Evolutionary conservation across 352 stramenopile genomes (phyloP).

Genomic region (Aphanomyces invadans): DNA sequence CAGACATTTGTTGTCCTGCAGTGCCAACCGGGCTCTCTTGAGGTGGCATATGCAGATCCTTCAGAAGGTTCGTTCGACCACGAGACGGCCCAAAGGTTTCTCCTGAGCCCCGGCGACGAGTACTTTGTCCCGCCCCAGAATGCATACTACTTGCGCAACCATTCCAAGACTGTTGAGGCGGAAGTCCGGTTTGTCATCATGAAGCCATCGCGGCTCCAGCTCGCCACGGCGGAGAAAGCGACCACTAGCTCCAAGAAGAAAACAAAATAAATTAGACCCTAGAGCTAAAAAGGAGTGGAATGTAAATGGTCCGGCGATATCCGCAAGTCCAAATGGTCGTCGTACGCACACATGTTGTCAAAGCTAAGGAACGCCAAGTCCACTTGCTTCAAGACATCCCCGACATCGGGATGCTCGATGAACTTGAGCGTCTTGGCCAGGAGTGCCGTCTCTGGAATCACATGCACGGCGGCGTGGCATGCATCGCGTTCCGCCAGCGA

Average conservation of each 20-base stretch:
- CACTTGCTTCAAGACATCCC: slow-evolving; percentile 79
- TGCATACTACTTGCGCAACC: slow-evolving; percentile 95
- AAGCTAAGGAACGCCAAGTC: slow-evolving; percentile 77
- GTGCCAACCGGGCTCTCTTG: slow-evolving; percentile 75
- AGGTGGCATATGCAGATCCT: slow-evolving; percentile 45
- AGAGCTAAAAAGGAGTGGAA: background rate
- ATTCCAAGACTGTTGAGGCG: slow-evolving; percentile 77
- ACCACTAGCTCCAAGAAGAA: slow-evolving; percentile 5
- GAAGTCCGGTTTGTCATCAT: slow-evolving; percentile 95
- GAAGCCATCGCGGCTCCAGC: slow-evolving; percentile 24
- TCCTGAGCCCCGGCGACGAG: slow-evolving; percentile 91
- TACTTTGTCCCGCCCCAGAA: slow-evolving; percentile 96
- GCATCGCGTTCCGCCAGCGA: slow-evolving; percentile 83
- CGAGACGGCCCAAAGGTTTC: slow-evolving; percentile 88
- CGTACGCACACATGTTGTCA: slow-evolving; percentile 79
- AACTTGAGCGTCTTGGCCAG: slow-evolving; percentile 86
- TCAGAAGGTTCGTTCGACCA: slow-evolving; percentile 54
- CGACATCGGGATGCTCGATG: slow-evolving; percentile 64
- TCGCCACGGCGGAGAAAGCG: background rate
- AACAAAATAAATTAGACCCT: background rate
- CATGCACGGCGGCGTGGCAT: slow-evolving; percentile 58
- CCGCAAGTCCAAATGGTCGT: slow-evolving; percentile 61
- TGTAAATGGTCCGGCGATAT: slow-evolving; percentile 62
- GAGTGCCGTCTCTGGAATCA: slow-evolving; percentile 41
- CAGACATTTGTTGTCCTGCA: slow-evolving; percentile 93